Evolutionary conservation across 1,284 basidiomycete species (phyloP).

Genomic region (Cutaneotrichosporon dermatis): DNA sequence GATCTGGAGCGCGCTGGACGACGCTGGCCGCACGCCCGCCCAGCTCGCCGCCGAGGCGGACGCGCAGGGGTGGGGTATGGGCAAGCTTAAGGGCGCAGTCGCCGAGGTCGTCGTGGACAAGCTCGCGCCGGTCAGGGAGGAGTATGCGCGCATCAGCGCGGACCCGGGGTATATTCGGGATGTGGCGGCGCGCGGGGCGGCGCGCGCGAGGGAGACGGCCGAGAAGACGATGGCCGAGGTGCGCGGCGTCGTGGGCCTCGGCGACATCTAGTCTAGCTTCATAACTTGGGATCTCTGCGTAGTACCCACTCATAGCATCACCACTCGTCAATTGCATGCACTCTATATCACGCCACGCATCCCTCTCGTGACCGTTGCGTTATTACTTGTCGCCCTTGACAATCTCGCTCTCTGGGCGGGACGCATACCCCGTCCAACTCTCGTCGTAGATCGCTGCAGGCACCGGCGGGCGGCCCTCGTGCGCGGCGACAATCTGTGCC

Average conservation of each 20-base stretch:
- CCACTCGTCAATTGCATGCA: constrained; percentile 4
- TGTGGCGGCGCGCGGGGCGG: constrained; percentile 63
- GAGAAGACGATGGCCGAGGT: constrained; percentile 64
- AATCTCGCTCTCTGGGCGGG: constrained; percentile 27
- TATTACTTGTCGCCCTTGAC: constrained; percentile 7
- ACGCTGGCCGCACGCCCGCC: constrained; percentile 49
- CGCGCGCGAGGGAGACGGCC: constrained; percentile 61
- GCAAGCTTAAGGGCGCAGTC: constrained; percentile 67
- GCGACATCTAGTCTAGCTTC: neutral
- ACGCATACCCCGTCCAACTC: constrained; percentile 42
- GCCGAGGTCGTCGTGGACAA: constrained; percentile 67
- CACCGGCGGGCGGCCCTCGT: constrained; percentile 48
- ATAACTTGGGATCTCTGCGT: neutral
- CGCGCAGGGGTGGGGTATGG: constrained; percentile 53
- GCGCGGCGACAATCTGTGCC: constrained; percentile 78
- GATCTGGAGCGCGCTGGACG: constrained; percentile 55
- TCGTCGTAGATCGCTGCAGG: constrained; percentile 51
- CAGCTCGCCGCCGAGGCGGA: constrained; percentile 54
- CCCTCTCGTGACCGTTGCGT: too few species aligned
- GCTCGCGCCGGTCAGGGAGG: constrained; percentile 63
- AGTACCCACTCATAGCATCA: neutral
- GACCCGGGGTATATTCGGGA: constrained; percentile 63
- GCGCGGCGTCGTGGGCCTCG: constrained; percentile 62
- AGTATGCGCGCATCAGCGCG: constrained; percentile 61
- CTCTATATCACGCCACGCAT: neutral